Conservation (phyloP, 257 asterid genomes). For the Asclepias syriaca region DNA sequence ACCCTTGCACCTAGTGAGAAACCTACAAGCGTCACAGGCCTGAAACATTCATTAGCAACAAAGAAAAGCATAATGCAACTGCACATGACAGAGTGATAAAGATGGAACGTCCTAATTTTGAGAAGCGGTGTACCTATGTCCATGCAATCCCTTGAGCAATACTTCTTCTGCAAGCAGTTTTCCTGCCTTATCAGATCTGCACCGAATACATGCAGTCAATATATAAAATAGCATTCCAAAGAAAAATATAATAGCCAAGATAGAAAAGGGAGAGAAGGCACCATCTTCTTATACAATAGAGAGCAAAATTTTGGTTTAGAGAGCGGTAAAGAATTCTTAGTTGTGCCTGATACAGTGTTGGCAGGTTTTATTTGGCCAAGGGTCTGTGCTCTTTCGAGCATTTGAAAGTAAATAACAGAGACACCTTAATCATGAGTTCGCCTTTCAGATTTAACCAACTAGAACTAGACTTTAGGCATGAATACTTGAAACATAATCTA, state of each 20-base stretch:
- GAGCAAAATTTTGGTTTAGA: too few species aligned
- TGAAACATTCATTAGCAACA: constrained; percentile 34
- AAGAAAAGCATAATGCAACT: constrained; percentile 12
- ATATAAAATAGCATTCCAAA: not conserved
- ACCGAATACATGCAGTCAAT: constrained; percentile 15
- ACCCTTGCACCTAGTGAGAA: constrained; percentile 98
- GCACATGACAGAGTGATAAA: constrained; percentile 14
- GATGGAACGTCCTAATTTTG: not conserved
- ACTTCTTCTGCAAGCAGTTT: constrained; percentile 85
- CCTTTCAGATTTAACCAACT: not conserved
- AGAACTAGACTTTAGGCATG: not conserved
- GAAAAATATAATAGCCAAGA: not conserved
- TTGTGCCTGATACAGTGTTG: not conserved
- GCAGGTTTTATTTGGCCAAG: not conserved
- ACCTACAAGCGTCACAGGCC: constrained; percentile 97
- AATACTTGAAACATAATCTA: not conserved
- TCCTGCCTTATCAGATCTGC: constrained; percentile 93
- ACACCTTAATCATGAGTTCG: not conserved
- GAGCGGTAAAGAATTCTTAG: too few species aligned
- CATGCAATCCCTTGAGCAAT: constrained; percentile 76
- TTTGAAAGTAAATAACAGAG: not conserved
- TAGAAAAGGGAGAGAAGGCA: not conserved
- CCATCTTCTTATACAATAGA: not conserved
- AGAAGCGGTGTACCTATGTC: constrained; percentile 48
- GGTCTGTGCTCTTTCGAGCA: not conserved